phyloP scores from a whole-genome alignment of 2,329 filamentous ascomycete species.

The Stemphylium beticola region DNA sequence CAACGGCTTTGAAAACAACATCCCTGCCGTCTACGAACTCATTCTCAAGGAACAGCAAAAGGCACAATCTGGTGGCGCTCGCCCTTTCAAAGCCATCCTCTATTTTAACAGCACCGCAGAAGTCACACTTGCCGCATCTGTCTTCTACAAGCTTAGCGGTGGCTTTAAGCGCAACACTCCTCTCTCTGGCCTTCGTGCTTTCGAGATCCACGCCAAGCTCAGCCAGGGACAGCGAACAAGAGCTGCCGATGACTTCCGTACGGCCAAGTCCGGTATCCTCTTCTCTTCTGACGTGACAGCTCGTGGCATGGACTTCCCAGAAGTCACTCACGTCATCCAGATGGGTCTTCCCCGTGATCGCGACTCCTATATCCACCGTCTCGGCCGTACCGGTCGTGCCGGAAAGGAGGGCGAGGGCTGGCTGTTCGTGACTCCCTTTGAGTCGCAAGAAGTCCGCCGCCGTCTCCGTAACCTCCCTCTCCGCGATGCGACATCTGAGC shows the following conservation, averaged over 20 bases:
- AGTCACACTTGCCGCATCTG: conserved; percentile 67
- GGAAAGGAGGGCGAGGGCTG: conserved; percentile 75
- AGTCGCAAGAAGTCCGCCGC: conserved; percentile 56
- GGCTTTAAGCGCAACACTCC: conserved; percentile 41
- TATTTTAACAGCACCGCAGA: conserved; percentile 84
- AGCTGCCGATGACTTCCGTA: conserved; percentile 75
- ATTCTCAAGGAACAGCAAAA: conserved; percentile 64
- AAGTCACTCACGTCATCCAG: conserved; percentile 60
- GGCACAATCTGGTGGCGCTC: conserved; percentile 48
- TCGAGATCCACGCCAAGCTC: conserved; percentile 80
- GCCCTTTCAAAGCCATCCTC: conserved; percentile 93
- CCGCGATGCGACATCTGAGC: conserved; percentile 55
- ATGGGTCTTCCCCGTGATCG: conserved; percentile 54
- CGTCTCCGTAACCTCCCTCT: conserved; percentile 68
- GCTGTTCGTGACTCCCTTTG: conserved; percentile 66
- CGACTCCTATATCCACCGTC: conserved; percentile 59
- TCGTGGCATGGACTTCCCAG: conserved; percentile 61
- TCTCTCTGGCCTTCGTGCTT: conserved; percentile 49
- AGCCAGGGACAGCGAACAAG: conserved; percentile 71
- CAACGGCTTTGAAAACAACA: conserved; percentile 73
- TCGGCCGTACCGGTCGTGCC: conserved; percentile 66
- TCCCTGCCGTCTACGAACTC: conserved; percentile 80
- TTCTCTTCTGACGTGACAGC: conserved; percentile 60
- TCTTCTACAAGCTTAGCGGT: conserved; percentile 61
- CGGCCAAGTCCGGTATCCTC: conserved; percentile 61